These are phyloP conservation scores for Trypanosoma theileri DNA, from an alignment of 208 protist genomes.

Conservation along the genomic window DNA sequence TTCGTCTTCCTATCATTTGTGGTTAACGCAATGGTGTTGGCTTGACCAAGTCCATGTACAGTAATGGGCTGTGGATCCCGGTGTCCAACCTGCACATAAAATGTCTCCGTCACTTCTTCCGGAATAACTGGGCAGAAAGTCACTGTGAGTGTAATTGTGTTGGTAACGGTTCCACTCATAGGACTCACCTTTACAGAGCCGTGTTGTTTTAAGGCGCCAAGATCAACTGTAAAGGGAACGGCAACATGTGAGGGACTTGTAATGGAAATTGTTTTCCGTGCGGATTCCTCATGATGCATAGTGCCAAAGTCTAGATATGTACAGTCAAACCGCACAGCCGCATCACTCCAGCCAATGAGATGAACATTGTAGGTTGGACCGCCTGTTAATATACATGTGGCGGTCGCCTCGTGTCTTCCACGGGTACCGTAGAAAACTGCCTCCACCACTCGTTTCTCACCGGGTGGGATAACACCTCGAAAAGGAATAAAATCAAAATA, in stretches of 20 bases:
- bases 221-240: slow-evolving; percentile 78
- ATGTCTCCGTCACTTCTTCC: slow-evolving; percentile 76
- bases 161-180: slow-evolving; percentile 61
- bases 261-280: slow-evolving; percentile 77
- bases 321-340: slow-evolving; percentile 82
- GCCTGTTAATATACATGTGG: slow-evolving; percentile 90
- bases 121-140: slow-evolving; percentile 84
- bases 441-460: slow-evolving; percentile 73
- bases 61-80: slow-evolving; percentile 90
- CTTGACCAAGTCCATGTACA: slow-evolving; percentile 71
- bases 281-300: slow-evolving; percentile 69
- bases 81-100: slow-evolving; percentile 90
- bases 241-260: slow-evolving; percentile 90
- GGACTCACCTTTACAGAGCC: slow-evolving; percentile 79
- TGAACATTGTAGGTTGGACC: slow-evolving; percentile 89
- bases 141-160: slow-evolving; percentile 72
- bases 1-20: slow-evolving; percentile 26
- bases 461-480: slow-evolving; percentile 82
- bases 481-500: slow-evolving; percentile 95
- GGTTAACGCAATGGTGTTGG: slow-evolving; percentile 55
- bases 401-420: slow-evolving; percentile 56
- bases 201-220: slow-evolving; percentile 40
- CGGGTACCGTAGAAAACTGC: slow-evolving; percentile 85
- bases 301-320: slow-evolving; percentile 91
- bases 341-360: slow-evolving; percentile 70